These are phyloP conservation scores for Adansonia madagascariensis DNA, from an alignment of 441 rosid genomes.

Conservation along the genomic window DNA sequence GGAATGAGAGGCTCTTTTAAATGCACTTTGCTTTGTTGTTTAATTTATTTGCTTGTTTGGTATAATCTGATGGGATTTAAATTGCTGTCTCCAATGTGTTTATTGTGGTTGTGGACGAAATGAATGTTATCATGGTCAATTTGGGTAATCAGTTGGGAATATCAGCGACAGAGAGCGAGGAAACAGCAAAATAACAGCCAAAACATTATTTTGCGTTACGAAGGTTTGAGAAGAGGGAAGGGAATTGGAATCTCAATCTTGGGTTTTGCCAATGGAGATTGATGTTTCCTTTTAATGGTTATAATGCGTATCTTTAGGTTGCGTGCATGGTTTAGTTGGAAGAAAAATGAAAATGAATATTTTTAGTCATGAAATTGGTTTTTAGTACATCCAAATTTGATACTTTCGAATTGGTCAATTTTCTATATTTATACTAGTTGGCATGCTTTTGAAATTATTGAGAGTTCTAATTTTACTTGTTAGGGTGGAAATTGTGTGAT, in stretches of 20 bases:
- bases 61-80: too few species aligned
- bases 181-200: too few species aligned
- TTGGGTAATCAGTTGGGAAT: too few species aligned
- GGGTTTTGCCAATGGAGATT: not conserved
- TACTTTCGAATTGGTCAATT: not conserved
- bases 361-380: not conserved
- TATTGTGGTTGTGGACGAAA: too few species aligned
- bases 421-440: not conserved
- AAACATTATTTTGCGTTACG: not conserved
- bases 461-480: not conserved
- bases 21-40: not conserved
- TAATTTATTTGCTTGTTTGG: not conserved
- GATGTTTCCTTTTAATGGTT: not conserved
- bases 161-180: too few species aligned
- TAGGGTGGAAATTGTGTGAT: not conserved
- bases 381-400: not conserved
- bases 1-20: not conserved
- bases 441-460: not conserved
- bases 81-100: too few species aligned
- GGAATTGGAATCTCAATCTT: not conserved
- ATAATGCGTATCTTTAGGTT: not conserved
- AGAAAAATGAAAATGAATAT: not conserved
- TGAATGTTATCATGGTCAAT: too few species aligned
- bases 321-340: not conserved
- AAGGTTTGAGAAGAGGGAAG: not conserved